A percentile compares a stretch with the other conserved stretches of the same genome.
phyloP scores from a whole-genome alignment of 78 protist species.

The Chrysochromulina parva region DNA sequence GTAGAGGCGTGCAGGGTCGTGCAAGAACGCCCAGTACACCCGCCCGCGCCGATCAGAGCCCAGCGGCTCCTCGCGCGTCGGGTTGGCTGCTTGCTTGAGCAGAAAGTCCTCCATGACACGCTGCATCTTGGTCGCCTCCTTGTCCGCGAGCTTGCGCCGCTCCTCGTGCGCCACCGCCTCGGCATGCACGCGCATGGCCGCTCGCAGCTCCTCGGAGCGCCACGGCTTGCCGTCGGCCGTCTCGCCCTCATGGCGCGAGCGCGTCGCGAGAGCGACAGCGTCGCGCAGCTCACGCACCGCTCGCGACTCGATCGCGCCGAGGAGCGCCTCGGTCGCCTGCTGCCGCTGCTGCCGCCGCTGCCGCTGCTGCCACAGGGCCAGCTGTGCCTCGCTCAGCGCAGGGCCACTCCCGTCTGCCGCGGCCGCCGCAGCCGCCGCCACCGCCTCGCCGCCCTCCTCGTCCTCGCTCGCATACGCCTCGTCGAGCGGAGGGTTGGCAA shows the following conservation, averaged over 20 bases:
- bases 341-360: no score
- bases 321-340: neutral
- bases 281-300: no score
- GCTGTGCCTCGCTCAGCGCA: neutral
- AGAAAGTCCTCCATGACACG: no score
- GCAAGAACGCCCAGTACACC: neutral
- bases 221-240: neutral
- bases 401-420: neutral
- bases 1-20: neutral
- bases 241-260: neutral
- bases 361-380: neutral
- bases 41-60: neutral
- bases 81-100: neutral
- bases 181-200: no score
- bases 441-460: no score
- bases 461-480: no score
- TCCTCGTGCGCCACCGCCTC: neutral
- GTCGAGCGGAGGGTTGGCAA: no score
- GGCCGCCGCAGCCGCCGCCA: neutral
- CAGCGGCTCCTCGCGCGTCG: neutral
- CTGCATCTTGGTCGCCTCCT: neutral
- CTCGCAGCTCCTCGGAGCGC: neutral
- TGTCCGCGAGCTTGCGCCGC: neutral
- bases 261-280: neutral
- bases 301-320: neutral